Percentiles rank a stretch among this genome's conserved stretches.
phyloP scores from a whole-genome alignment of 495 filamentous ascomycete species.

The Evernia prunastri region DNA sequence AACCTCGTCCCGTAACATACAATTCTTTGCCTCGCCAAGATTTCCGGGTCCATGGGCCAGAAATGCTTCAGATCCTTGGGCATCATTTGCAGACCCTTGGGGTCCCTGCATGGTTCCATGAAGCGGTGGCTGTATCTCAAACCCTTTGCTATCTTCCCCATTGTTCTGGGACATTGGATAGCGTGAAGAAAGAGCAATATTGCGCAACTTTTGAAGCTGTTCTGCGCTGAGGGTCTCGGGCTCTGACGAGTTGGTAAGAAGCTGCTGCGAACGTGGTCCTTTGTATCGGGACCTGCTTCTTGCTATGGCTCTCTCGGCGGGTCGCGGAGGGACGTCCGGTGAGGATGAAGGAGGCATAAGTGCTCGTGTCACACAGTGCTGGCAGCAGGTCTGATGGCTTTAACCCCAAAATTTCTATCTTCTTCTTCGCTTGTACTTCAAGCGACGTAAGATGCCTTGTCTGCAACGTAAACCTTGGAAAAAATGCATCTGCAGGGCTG shows the following conservation, averaged over 20 bases:
- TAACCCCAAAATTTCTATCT: neutral
- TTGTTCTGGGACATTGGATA: neutral
- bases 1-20: neutral
- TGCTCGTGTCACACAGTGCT: neutral
- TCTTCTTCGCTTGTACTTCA: conserved; percentile 1
- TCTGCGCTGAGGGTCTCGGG: conserved; percentile 1
- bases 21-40: neutral
- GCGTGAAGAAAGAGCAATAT: neutral
- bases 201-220: conserved; percentile 3
- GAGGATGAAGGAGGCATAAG: neutral
- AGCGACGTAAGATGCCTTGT: neutral
- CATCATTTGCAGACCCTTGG: neutral
- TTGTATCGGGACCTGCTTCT: conserved; percentile 28
- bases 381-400: neutral
- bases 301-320: conserved; percentile 6
- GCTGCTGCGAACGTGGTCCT: conserved; percentile 11
- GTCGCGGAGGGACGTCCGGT: neutral
- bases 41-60: neutral
- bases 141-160: neutral
- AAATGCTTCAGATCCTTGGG: neutral
- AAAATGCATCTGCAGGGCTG: neutral
- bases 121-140: neutral
- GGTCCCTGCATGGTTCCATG: neutral
- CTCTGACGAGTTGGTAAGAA: neutral
- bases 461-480: neutral